A percentile compares a stretch with the other conserved stretches of the same genome.
Evolutionary conservation across 1,139 yeast genomes (phyloP).

Genomic region (Geotrichum siamense): DNA sequence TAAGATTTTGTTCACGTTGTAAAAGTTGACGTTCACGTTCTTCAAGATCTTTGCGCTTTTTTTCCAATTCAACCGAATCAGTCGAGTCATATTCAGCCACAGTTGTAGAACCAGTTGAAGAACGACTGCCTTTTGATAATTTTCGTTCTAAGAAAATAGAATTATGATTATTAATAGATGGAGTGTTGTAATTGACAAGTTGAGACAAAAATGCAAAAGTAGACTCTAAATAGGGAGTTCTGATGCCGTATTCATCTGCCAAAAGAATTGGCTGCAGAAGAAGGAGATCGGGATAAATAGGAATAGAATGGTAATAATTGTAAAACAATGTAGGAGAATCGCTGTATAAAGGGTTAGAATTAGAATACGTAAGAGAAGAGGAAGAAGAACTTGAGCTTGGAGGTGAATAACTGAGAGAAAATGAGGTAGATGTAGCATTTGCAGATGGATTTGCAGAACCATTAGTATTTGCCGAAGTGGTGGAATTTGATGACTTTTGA

Average conservation of each 20-base stretch:
- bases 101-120: constrained; percentile 1
- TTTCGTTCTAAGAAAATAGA: constrained; percentile 11
- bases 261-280: constrained; percentile 76
- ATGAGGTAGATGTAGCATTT: constrained; percentile 2
- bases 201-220: constrained; percentile 47
- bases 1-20: constrained; percentile 12
- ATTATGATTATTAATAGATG: background rate
- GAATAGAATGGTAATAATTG: constrained; percentile 49
- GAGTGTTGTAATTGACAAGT: constrained; percentile 12
- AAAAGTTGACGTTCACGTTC: constrained; percentile 11
- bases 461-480: background rate
- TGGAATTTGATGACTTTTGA: background rate
- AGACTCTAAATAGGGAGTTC: constrained; percentile 86
- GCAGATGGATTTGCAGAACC: background rate
- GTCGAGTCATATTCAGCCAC: constrained; percentile 2
- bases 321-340: constrained; percentile 52
- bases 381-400: constrained; percentile 16
- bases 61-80: constrained; percentile 3
- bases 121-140: background rate
- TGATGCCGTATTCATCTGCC: constrained; percentile 77
- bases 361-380: constrained; percentile 15
- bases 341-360: constrained; percentile 26
- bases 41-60: constrained; percentile 10
- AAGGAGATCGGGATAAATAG: constrained; percentile 62
- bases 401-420: constrained; percentile 21